Percentiles rank a stretch among this genome's conserved stretches.
These are phyloP conservation scores for Phytophthora hibernalis DNA, from an alignment of 352 stramenopile genomes.

Conservation along the genomic window DNA sequence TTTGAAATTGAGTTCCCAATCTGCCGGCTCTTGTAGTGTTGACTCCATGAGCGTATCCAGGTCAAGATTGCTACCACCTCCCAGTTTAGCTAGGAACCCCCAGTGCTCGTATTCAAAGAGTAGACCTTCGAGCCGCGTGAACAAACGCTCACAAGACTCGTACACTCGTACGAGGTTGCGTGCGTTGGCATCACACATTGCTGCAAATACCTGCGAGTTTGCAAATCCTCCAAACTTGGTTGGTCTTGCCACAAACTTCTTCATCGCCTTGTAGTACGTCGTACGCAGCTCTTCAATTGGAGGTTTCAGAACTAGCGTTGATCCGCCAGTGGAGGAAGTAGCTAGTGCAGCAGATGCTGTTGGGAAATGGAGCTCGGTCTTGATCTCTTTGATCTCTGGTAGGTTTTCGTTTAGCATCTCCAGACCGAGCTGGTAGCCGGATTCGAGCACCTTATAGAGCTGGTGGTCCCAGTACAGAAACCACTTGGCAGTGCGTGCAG, in stretches of 20 bases:
- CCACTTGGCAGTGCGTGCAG: slow-evolving; percentile 89
- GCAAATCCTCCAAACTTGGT: slow-evolving; percentile 91
- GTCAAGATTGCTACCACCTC: slow-evolving; percentile 54
- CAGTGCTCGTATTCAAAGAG: slow-evolving; percentile 86
- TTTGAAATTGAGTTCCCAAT: slow-evolving; percentile 94
- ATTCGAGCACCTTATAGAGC: slow-evolving; percentile 96
- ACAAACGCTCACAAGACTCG: slow-evolving; percentile 91
- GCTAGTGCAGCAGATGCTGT: slow-evolving; percentile 13
- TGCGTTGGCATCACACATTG: slow-evolving; percentile 92
- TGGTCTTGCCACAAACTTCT: slow-evolving; percentile 94
- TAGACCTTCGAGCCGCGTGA: slow-evolving; percentile 79
- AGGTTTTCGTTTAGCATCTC: slow-evolving; percentile 95
- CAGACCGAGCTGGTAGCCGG: slow-evolving; percentile 93
- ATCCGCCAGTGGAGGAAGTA: slow-evolving; percentile 13
- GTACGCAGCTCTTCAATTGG: slow-evolving; percentile 92
- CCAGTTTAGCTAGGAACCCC: slow-evolving; percentile 64
- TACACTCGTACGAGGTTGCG: slow-evolving; percentile 91
- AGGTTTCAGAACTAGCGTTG: slow-evolving; percentile 87
- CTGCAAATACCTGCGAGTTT: slow-evolving; percentile 84
- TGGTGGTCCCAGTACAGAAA: slow-evolving; percentile 95
- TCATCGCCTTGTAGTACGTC: slow-evolving; percentile 96
- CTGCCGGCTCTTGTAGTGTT: slow-evolving; percentile 62
- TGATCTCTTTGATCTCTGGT: slow-evolving; percentile 89
- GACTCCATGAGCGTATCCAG: slow-evolving; percentile 86
- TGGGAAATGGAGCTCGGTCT: slow-evolving; percentile 79